A percentile compares a stretch with the other conserved stretches of the same genome.
phyloP scores from a whole-genome alignment of 2,329 filamentous ascomycete species.

The Orbilia oligospora region DNA sequence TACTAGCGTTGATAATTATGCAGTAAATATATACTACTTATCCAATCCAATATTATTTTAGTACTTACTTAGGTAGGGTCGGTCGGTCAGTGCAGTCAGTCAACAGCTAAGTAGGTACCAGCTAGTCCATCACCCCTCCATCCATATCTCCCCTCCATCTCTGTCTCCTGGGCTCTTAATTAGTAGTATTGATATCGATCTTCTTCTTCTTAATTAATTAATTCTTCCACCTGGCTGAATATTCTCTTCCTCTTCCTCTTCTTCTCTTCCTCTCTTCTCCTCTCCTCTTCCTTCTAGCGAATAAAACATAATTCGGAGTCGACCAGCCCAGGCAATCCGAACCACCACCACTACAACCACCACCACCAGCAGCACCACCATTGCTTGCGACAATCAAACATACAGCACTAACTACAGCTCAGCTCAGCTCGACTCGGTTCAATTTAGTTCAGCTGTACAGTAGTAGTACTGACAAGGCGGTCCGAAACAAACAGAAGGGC shows the following conservation, averaged over 20 bases:
- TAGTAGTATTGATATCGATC: not conserved
- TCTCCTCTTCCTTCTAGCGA: not conserved
- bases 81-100: no score
- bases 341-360: no score
- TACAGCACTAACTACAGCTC: not conserved
- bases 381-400: not conserved
- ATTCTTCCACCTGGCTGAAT: not conserved
- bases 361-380: no score
- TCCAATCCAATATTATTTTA: no score
- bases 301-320: conserved; percentile 25
- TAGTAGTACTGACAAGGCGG: no score
- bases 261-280: conserved; percentile 1
- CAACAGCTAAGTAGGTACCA: no score
- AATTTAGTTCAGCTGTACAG: not conserved
- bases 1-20: not conserved
- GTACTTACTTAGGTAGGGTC: no score
- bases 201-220: not conserved
- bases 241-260: conserved; percentile 13
- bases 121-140: not conserved
- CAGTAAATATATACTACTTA: not conserved
- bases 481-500: not conserved
- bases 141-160: not conserved
- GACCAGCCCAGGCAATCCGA: conserved; percentile 9
- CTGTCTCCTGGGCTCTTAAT: not conserved
- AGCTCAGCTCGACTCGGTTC: not conserved